A percentile compares a stretch with the other conserved stretches of the same genome.
phyloP scores from a whole-genome alignment of 2,329 filamentous ascomycete species.

The Pseudogymnoascus sp. region DNA sequence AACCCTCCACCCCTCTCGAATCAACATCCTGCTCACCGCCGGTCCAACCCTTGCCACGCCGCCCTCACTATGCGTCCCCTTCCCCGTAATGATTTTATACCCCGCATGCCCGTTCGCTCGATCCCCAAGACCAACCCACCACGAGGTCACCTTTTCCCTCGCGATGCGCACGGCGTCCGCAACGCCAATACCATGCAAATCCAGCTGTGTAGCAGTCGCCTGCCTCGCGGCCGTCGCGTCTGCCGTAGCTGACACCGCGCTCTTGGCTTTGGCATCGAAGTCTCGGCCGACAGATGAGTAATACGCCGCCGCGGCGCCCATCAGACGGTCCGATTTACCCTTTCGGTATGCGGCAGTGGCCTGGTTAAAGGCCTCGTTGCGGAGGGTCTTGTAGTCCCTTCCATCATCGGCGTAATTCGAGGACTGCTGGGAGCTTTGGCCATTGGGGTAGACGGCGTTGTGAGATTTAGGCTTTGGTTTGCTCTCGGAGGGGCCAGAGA shows the following conservation, averaged over 20 bases:
- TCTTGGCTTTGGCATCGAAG: conserved; percentile 48
- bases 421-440: not conserved
- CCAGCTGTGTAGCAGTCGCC: conserved; percentile 54
- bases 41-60: conserved; percentile 70
- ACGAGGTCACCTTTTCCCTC: conserved; percentile 54
- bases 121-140: conserved; percentile 71
- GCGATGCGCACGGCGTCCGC: conserved; percentile 75
- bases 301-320: conserved; percentile 66
- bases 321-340: conserved; percentile 62
- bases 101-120: conserved; percentile 39
- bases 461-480: conserved; percentile 10
- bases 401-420: not conserved
- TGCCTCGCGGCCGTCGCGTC: conserved; percentile 62
- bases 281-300: conserved; percentile 67
- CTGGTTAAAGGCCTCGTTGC: conserved; percentile 43
- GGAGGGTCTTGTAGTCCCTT: conserved; percentile 12
- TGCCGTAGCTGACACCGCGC: conserved; percentile 57
- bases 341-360: conserved; percentile 51
- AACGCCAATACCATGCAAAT: conserved; percentile 79
- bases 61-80: conserved; percentile 69
- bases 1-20: conserved; percentile 75
- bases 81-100: conserved; percentile 72
- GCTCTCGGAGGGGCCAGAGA: not conserved
- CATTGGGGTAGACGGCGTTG: conserved; percentile 11
- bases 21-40: conserved; percentile 68